phyloP scores from a whole-genome alignment of 2,329 filamentous ascomycete species.

The Podosphaera fusca region DNA sequence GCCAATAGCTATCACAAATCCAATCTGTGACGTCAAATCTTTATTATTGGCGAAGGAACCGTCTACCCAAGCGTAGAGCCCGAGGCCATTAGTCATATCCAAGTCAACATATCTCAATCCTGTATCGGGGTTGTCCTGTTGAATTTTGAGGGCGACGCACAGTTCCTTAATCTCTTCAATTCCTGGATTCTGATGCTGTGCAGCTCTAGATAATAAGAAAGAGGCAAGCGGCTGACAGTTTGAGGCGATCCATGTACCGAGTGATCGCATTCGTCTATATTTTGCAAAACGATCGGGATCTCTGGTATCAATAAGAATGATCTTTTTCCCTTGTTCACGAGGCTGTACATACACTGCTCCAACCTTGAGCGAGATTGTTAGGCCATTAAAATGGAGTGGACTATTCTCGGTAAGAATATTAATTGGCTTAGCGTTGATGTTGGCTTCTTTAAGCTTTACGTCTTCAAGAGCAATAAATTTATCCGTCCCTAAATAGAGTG shows the following conservation, averaged over 20 bases:
- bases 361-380: not conserved
- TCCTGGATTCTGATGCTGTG: not conserved
- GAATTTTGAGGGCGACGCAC: not conserved
- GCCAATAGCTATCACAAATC: not conserved
- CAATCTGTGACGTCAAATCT: not conserved
- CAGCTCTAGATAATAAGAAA: not conserved
- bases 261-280: not conserved
- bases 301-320: not conserved
- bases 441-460: not conserved
- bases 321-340: not conserved
- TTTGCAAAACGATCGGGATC: not conserved
- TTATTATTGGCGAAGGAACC: not conserved
- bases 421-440: not conserved
- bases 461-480: not conserved
- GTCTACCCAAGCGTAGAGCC: not conserved
- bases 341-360: not conserved
- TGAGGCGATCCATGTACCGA: not conserved
- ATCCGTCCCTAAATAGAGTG: not conserved
- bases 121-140: not conserved
- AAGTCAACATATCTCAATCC: conserved; percentile 1
- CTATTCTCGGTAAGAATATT: not conserved
- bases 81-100: not conserved
- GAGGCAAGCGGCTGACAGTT: not conserved
- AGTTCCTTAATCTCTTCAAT: conserved; percentile 1
- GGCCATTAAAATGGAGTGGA: not conserved